Conservation (phyloP, 2,329 filamentous ascomycete species). For the Cercospora sojina region DNA sequence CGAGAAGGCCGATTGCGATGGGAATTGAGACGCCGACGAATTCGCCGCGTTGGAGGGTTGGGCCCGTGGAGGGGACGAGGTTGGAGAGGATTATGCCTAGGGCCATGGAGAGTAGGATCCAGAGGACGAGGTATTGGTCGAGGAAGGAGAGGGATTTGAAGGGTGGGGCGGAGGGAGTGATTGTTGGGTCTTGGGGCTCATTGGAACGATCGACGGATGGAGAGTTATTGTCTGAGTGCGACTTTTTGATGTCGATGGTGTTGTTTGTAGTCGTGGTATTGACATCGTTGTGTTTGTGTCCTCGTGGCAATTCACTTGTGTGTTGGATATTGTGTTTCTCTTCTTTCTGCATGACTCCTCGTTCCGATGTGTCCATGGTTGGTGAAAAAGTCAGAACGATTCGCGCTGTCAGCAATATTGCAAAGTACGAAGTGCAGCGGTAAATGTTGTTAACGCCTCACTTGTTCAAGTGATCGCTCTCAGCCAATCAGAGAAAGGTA, state of each 20-base stretch:
- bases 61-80: conserved; percentile 63
- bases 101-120: conserved; percentile 78
- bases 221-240: neutral
- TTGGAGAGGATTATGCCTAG: conserved; percentile 74
- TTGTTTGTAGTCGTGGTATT: neutral
- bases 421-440: neutral
- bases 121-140: conserved; percentile 49
- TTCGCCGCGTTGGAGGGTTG: conserved; percentile 65
- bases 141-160: conserved; percentile 47
- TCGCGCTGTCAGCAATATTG: neutral
- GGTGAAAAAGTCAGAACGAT: neutral
- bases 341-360: conserved; percentile 21
- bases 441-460: neutral
- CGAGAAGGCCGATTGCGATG: conserved; percentile 68
- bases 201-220: neutral
- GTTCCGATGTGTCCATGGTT: conserved; percentile 27
- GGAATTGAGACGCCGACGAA: conserved; percentile 71
- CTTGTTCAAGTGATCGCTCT: neutral
- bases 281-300: neutral
- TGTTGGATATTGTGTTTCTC: conserved; percentile 3
- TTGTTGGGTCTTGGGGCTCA: neutral
- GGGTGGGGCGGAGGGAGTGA: neutral
- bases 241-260: neutral
- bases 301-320: no score
- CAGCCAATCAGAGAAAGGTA: neutral